A percentile compares a stretch with the other conserved stretches of the same genome.
These are phyloP conservation scores for Tetrapyrgos nigripes DNA, from an alignment of 1,284 basidiomycete genomes.

Conservation along the genomic window DNA sequence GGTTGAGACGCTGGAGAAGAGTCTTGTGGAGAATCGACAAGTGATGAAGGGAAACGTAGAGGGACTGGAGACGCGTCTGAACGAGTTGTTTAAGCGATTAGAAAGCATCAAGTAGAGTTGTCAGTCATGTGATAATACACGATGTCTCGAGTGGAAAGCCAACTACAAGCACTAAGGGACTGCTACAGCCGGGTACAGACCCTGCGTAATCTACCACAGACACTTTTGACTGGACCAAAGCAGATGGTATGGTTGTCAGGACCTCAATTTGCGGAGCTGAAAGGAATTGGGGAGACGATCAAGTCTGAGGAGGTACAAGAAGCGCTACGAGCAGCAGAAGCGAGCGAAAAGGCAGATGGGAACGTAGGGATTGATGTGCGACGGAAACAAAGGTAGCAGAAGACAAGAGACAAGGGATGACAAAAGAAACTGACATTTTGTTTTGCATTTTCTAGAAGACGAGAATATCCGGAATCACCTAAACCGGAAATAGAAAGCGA, in stretches of 20 bases:
- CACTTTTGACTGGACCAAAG: slow-evolving; percentile 43
- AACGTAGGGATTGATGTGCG: slow-evolving; percentile 51
- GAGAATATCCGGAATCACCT: slow-evolving; percentile 64
- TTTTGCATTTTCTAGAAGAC: slow-evolving; percentile 43
- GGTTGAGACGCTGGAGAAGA: slow-evolving; percentile 74
- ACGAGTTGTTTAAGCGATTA: slow-evolving; percentile 41
- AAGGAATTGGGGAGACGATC: slow-evolving; percentile 50
- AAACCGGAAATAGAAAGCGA: slow-evolving; percentile 57
- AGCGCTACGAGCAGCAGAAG: slow-evolving; percentile 55
- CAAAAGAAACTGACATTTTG: not conserved
- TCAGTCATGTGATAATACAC: not conserved
- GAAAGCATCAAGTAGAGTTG: slow-evolving; percentile 2
- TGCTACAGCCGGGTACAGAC: slow-evolving; percentile 49
- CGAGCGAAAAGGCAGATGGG: slow-evolving; percentile 56
- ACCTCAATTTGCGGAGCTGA: slow-evolving; percentile 48
- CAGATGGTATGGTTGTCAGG: slow-evolving; percentile 23
- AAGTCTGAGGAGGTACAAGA: slow-evolving; percentile 57
- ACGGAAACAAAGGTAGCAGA: slow-evolving; percentile 56
- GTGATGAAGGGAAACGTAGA: slow-evolving; percentile 77
- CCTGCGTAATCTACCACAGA: slow-evolving; percentile 49
- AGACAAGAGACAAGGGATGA: not conserved
- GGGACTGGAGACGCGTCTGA: slow-evolving; percentile 71
- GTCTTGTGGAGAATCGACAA: slow-evolving; percentile 76
- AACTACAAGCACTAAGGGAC: slow-evolving; percentile 53
- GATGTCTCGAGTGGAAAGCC: slow-evolving; percentile 30